Evolutionary conservation across 768 basidiomycete genomes (phyloP), one percentile per base, ranked within the genome.

Genomic region (Boletellus sp.): DNA sequence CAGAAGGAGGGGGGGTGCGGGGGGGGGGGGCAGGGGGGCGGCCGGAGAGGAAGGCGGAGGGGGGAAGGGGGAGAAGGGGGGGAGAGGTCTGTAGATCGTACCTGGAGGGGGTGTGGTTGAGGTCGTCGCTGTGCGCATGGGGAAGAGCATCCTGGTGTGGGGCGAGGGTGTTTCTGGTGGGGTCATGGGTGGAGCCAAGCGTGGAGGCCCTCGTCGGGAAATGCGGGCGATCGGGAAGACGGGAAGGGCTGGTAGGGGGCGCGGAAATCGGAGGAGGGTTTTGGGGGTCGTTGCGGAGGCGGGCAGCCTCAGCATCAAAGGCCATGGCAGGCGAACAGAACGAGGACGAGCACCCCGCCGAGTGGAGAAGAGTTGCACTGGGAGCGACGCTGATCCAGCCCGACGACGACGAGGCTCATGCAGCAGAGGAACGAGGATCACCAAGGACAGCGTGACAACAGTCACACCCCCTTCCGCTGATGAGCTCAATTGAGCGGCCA

Each of bases 161-260:
- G n/a, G 65, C 51, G 62, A 75, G 71, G 55, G 47, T 71, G 60
- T 72, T 74, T 60, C 77, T 75, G 69, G 79, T 74, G 45, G 77
- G 73, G 68, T 84, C 80, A 56, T 72, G 65, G 47, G 81, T 61
- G 32, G 76, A 70, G 52, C 77, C 74, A 48, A 81, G 62, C 12
- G 86, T 88, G 48, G 85, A 83, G 6, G 86, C 78, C 71, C 85
- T 79, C 34, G 76, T 78, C 45, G 84, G 84, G 39, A 78, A 60
- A 60, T 72, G 60, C 26, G 80, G 73, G 37, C 83, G 80, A 58
- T 81, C 81, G 52, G 76, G 68, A 17, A 73, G 57, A 28, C 74
- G 72, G 43, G 71, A 47, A 43, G 74, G 51, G 48, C 58, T 69
- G 8, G 63, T 43, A 16, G 74, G 66, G 23, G 73, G 69, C 9